Evolutionary conservation across 1,284 basidiomycete genomes (phyloP).

Genomic region (Xanthoconium separans): DNA sequence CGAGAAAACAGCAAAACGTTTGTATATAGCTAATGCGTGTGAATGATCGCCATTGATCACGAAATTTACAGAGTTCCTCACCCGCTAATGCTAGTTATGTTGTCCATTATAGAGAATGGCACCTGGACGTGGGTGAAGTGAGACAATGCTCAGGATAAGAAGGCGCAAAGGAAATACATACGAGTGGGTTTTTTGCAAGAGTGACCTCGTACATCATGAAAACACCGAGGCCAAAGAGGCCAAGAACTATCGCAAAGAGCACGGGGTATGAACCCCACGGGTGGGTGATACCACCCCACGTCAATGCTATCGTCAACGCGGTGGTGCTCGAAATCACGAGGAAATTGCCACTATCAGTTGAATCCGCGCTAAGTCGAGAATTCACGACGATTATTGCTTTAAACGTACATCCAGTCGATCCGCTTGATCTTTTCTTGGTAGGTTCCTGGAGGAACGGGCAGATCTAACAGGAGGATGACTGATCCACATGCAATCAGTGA

Average conservation of each 20-base stretch:
- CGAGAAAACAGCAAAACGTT: background rate
- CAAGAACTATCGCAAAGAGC: conserved; percentile 8
- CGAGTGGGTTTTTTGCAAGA: conserved; percentile 10
- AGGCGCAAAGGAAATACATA: background rate
- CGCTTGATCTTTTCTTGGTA: background rate
- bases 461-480: conserved; percentile 9
- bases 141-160: background rate
- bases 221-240: conserved; percentile 5
- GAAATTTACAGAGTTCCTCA: background rate
- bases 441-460: conserved; percentile 8
- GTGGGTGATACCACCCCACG: conserved; percentile 8
- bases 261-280: conserved; percentile 12
- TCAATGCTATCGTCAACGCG: conserved; percentile 6
- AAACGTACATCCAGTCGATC: conserved; percentile 14
- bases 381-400: too few relatives aligned
- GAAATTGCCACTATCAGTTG: background rate
- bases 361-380: background rate
- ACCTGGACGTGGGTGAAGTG: background rate
- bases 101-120: conserved; percentile 9
- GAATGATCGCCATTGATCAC: background rate
- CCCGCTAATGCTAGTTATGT: conserved; percentile 13
- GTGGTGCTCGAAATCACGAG: conserved; percentile 13
- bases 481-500: conserved; percentile 3
- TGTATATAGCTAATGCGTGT: conserved; percentile 1
- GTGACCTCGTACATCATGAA: conserved; percentile 12